phyloP scores from a whole-genome alignment of 1,139 yeast species.

The Ogataea hybrid region DNA sequence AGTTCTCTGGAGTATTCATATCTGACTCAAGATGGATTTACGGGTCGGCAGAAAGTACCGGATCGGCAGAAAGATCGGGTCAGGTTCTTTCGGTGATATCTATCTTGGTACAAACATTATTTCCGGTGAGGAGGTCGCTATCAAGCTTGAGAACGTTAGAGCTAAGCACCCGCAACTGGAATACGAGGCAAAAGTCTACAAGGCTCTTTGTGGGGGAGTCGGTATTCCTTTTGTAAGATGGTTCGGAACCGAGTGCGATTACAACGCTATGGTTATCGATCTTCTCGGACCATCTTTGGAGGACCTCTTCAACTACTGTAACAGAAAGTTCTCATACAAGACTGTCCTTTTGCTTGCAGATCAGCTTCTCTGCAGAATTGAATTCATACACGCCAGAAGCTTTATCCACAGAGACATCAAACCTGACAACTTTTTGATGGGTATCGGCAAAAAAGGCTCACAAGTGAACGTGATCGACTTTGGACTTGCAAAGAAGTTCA shows the following conservation, averaged over 20 bases:
- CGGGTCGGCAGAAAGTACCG: slow-evolving; percentile 95
- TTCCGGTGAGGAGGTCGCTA: slow-evolving; percentile 97
- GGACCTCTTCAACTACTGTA: slow-evolving; percentile 94
- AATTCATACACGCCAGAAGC: slow-evolving; percentile 92
- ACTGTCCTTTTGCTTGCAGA: slow-evolving; percentile 92
- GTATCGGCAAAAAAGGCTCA: slow-evolving; percentile 91
- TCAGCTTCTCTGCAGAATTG: slow-evolving; percentile 91
- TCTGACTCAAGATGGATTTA: slow-evolving; percentile 49
- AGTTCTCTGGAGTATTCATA: slow-evolving; percentile 4
- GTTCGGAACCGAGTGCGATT: slow-evolving; percentile 97
- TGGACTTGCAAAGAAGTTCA: slow-evolving; percentile 92
- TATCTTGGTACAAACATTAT: slow-evolving; percentile 86
- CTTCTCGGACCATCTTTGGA: slow-evolving; percentile 93
- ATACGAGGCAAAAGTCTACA: slow-evolving; percentile 94
- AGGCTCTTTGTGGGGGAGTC: slow-evolving; percentile 92
- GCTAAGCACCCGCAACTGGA: slow-evolving; percentile 97
- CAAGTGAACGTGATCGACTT: slow-evolving; percentile 96
- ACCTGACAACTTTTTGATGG: slow-evolving; percentile 97
- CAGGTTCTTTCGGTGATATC: slow-evolving; percentile 97
- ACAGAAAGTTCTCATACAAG: slow-evolving; percentile 87
- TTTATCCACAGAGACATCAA: slow-evolving; percentile 90
- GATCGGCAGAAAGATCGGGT: slow-evolving; percentile 93
- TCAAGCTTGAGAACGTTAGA: slow-evolving; percentile 83
- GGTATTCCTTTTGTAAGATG: slow-evolving; percentile 97
- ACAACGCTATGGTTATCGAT: slow-evolving; percentile 96